A percentile compares a stretch with the other conserved stretches of the same genome.
Evolutionary conservation across 257 asterid genomes (phyloP).

Genomic region (Perilla frutescens): DNA sequence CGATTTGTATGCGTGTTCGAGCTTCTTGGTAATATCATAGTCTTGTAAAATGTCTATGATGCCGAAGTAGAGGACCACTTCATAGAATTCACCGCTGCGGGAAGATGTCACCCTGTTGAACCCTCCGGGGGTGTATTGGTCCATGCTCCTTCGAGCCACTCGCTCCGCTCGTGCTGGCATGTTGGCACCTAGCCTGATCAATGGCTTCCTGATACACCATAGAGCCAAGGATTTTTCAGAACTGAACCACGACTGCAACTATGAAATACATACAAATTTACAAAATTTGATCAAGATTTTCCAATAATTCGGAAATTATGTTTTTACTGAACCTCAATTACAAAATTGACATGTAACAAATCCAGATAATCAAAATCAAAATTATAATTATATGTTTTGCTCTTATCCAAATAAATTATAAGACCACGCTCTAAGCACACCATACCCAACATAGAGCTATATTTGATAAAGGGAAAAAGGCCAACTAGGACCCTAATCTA

Average conservation of each 20-base stretch:
- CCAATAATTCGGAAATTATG: too few species aligned
- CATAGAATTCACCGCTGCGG: slow-evolving; percentile 52
- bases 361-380: neutral
- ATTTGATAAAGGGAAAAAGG: neutral
- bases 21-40: slow-evolving; percentile 79
- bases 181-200: slow-evolving; percentile 65
- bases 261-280: neutral
- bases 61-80: slow-evolving; percentile 80
- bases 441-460: slow-evolving; percentile 51
- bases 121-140: slow-evolving; percentile 50
- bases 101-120: slow-evolving; percentile 45
- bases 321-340: too few species aligned
- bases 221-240: neutral
- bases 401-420: neutral
- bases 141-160: slow-evolving; percentile 54
- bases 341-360: too few species aligned
- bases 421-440: neutral
- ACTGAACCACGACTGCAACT: neutral
- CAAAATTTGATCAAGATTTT: too few species aligned
- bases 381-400: neutral
- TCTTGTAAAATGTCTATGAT: slow-evolving; percentile 84
- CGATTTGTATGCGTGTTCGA: slow-evolving; percentile 80
- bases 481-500: too few species aligned
- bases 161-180: slow-evolving; percentile 78
- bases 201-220: slow-evolving; percentile 55